A percentile compares a stretch with the other conserved stretches of the same genome.
Evolutionary conservation across 208 protist genomes (phyloP).

Genomic region (Leishmania gerbilli): DNA sequence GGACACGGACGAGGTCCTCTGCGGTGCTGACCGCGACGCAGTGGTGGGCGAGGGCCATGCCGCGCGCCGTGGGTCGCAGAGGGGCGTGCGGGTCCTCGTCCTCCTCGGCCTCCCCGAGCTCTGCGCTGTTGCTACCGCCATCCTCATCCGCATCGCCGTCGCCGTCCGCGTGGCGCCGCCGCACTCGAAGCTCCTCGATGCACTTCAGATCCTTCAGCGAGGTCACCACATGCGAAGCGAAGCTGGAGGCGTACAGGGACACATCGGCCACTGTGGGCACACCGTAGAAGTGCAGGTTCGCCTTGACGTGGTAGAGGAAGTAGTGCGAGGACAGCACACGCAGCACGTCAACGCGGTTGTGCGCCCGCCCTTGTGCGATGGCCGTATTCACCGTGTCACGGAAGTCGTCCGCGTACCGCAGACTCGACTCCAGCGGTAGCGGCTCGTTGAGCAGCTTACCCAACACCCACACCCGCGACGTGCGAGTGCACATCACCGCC

Average conservation of each 20-base stretch:
- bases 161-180: not conserved
- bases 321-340: constrained; percentile 84
- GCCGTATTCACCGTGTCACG: constrained; percentile 75
- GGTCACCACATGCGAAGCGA: constrained; percentile 62
- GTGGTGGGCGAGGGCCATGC: constrained; percentile 63
- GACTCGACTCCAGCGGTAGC: constrained; percentile 77
- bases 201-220: constrained; percentile 54
- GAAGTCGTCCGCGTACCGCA: constrained; percentile 86
- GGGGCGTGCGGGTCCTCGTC: constrained; percentile 53
- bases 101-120: constrained; percentile 28
- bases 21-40: constrained; percentile 61
- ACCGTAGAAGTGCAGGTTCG: constrained; percentile 82
- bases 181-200: constrained; percentile 32
- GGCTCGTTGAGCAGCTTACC: constrained; percentile 73
- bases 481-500: constrained; percentile 66
- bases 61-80: constrained; percentile 57
- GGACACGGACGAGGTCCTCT: constrained; percentile 42
- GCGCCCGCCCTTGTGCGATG: constrained; percentile 60
- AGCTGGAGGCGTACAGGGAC: constrained; percentile 72
- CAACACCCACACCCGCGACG: constrained; percentile 74
- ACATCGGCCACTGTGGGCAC: constrained; percentile 69
- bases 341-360: constrained; percentile 63
- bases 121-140: not conserved
- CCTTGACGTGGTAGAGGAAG: constrained; percentile 76
- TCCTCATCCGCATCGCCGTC: constrained; percentile 2